Percentiles rank a stretch among this genome's conserved stretches.
These are phyloP conservation scores for Scutellaria minor DNA, from an alignment of 257 asterid species.

Conservation along the genomic window DNA sequence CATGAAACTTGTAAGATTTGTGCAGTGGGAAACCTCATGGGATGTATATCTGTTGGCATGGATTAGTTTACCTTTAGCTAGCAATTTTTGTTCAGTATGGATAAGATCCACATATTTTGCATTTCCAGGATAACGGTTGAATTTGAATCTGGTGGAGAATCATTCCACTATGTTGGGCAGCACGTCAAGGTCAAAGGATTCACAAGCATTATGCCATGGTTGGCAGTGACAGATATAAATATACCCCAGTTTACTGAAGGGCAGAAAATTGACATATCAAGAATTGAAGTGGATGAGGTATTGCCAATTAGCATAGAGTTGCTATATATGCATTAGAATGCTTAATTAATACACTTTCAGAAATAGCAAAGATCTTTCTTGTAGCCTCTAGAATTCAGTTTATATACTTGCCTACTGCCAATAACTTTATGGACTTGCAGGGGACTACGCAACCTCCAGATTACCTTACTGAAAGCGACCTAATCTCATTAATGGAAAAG, in stretches of 20 bases:
- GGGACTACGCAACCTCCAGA: constrained; percentile 85
- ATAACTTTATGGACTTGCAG: constrained; percentile 47
- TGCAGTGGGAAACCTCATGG: constrained; percentile 2
- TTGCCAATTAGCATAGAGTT: constrained; percentile 11
- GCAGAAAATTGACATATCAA: constrained; percentile 63
- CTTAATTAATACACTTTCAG: constrained; percentile 29
- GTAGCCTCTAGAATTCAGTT: constrained; percentile 4
- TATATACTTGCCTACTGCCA: constrained; percentile 19
- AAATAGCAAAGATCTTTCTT: constrained; percentile 9
- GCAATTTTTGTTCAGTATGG: constrained; percentile 21
- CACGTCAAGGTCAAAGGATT: constrained; percentile 70
- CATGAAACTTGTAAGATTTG: constrained; percentile 21
- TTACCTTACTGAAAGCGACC: constrained; percentile 86
- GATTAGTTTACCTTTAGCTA: constrained; percentile 21
- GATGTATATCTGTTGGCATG: not conserved
- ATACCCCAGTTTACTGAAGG: constrained; percentile 75
- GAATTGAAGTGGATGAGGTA: constrained; percentile 79
- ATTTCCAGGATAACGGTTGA: constrained; percentile 64
- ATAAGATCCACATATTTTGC: constrained; percentile 26
- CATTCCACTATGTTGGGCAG: constrained; percentile 75
- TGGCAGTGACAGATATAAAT: constrained; percentile 73
- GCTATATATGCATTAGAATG: not conserved
- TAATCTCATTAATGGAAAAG: constrained; percentile 93
- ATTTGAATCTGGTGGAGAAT: constrained; percentile 77
- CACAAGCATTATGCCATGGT: constrained; percentile 92